A percentile compares a stretch with the other conserved stretches of the same genome.
Evolutionary conservation across 1,139 yeast genomes (phyloP).

Genomic region (Yamadazyma dendronema): DNA sequence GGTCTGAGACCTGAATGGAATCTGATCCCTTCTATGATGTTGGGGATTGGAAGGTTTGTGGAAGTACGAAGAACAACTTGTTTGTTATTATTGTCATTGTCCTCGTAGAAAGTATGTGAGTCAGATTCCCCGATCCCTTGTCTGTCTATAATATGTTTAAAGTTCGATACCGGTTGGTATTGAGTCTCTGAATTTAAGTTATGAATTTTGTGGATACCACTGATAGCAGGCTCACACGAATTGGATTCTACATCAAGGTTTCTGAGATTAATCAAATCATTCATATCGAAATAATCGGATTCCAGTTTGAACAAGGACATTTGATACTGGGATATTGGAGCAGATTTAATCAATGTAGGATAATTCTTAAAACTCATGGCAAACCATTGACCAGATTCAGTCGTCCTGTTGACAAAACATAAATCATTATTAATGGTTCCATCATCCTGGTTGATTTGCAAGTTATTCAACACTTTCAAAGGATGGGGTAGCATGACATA

Average conservation of each 20-base stretch:
- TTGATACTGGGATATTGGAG: slow-evolving; percentile 66
- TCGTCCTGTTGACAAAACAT: slow-evolving; percentile 66
- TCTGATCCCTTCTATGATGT: slow-evolving; percentile 38
- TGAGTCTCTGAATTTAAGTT: slow-evolving; percentile 29
- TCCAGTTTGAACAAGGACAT: slow-evolving; percentile 29
- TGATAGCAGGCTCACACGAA: slow-evolving; percentile 35
- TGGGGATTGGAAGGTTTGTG: slow-evolving; percentile 17
- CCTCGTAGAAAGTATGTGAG: not conserved
- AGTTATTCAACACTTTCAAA: slow-evolving; percentile 39
- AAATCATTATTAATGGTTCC: slow-evolving; percentile 30
- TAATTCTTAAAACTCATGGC: slow-evolving; percentile 78
- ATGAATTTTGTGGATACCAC: slow-evolving; percentile 52
- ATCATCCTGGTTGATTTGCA: slow-evolving; percentile 27
- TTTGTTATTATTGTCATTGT: slow-evolving; percentile 1
- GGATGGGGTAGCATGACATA: slow-evolving; percentile 68
- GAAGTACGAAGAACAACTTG: slow-evolving; percentile 9
- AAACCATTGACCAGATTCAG: slow-evolving; percentile 69
- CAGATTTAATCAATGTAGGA: slow-evolving; percentile 78
- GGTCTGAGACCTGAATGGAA: slow-evolving; percentile 19
- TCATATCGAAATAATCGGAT: slow-evolving; percentile 9
- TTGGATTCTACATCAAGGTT: slow-evolving; percentile 16
- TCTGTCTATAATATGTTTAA: slow-evolving; percentile 18
- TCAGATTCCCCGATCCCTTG: slow-evolving; percentile 23
- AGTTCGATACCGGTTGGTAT: slow-evolving; percentile 40
- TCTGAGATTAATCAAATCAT: slow-evolving; percentile 19